phyloP scores from a whole-genome alignment of 1,139 yeast genomes.

The Meyerozyma athensensis region DNA sequence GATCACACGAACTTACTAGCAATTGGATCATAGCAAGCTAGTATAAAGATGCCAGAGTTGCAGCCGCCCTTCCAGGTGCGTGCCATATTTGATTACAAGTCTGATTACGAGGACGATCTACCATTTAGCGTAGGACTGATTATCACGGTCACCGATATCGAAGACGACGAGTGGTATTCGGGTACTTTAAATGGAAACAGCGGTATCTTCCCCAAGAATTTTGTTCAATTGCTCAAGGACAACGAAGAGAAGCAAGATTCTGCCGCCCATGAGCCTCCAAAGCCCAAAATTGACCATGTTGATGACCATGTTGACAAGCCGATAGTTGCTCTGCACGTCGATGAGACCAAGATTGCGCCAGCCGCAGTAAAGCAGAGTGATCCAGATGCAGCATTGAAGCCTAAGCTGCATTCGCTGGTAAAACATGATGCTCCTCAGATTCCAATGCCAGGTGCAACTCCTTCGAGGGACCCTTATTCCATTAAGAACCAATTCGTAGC shows the following conservation, averaged over 20 bases:
- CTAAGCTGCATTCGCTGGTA: not conserved
- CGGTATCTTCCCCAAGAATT: constrained; percentile 88
- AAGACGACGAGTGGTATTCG: constrained; percentile 87
- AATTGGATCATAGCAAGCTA: not conserved
- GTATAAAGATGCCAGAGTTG: constrained; percentile 3
- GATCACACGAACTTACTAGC: not conserved
- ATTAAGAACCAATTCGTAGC: constrained; percentile 42
- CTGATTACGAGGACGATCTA: constrained; percentile 84
- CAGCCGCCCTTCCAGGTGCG: constrained; percentile 60
- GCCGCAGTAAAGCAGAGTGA: not conserved
- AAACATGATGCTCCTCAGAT: constrained; percentile 5
- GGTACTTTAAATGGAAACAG: constrained; percentile 57
- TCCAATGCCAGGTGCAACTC: constrained; percentile 5
- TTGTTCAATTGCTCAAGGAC: constrained; percentile 47
- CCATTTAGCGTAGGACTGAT: constrained; percentile 61
- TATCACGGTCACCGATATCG: constrained; percentile 69
- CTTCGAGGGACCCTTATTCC: constrained; percentile 34
- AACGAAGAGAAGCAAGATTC: not conserved
- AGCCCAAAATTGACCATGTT: not conserved
- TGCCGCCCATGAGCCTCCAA: not conserved
- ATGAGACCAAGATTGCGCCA: not conserved
- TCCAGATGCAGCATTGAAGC: not conserved
- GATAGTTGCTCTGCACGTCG: not conserved
- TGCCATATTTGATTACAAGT: constrained; percentile 67
- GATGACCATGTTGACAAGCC: not conserved